A percentile compares a stretch with the other conserved stretches of the same genome.
Evolutionary conservation across 1,284 basidiomycete species (phyloP).

Genomic region (Marasmius oreades): DNA sequence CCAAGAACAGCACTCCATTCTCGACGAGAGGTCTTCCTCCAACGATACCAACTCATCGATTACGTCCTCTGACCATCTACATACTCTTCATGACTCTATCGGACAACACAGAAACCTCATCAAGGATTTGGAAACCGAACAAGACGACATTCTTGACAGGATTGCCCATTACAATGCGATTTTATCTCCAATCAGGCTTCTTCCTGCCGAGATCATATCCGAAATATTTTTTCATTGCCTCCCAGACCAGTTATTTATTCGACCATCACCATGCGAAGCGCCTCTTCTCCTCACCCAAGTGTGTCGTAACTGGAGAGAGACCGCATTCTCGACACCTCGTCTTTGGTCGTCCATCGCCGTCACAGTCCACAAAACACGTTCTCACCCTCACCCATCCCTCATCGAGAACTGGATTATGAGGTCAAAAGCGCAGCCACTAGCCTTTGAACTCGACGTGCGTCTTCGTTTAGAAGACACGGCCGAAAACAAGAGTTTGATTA

Average conservation of each 20-base stretch:
- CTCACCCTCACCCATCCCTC: constrained; percentile 5
- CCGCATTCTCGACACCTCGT: constrained; percentile 6
- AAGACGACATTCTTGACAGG: background rate
- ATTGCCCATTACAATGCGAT: constrained; percentile 2
- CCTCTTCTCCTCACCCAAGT: constrained; percentile 13
- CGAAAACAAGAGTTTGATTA: background rate
- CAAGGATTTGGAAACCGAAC: background rate
- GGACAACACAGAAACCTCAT: background rate
- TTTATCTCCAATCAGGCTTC: constrained; percentile 11
- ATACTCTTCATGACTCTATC: background rate
- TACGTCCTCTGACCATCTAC: background rate
- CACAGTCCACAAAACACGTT: background rate
- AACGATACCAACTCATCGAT: background rate
- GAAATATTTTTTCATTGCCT: constrained; percentile 12
- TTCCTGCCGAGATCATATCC: constrained; percentile 13
- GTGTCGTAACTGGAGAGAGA: constrained; percentile 10
- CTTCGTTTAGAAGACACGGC: background rate
- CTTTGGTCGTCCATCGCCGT: constrained; percentile 13
- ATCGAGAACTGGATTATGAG: constrained; percentile 8
- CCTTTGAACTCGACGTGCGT: constrained; percentile 9
- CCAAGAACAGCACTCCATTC: background rate
- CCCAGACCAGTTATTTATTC: constrained; percentile 4
- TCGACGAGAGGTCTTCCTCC: background rate
- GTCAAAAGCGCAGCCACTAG: constrained; percentile 7
- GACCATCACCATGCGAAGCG: constrained; percentile 3